phyloP scores from a whole-genome alignment of 106 monocot species.

The Vanilla planifolia region DNA sequence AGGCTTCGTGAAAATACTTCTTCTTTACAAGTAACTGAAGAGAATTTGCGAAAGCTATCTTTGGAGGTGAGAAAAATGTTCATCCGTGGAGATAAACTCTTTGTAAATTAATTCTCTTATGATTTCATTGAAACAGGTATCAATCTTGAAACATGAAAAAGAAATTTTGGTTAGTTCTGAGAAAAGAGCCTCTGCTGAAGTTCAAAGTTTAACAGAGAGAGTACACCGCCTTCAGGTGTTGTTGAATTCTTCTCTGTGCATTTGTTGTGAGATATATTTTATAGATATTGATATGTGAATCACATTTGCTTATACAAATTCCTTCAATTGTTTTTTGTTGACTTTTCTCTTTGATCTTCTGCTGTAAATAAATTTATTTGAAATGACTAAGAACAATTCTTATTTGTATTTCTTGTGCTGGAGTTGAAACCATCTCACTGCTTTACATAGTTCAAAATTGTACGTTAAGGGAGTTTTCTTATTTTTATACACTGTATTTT shows the following conservation, averaged over 20 bases:
- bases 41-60: constrained; percentile 62
- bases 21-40: constrained; percentile 54
- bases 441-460: too few relatives aligned
- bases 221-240: constrained; percentile 78
- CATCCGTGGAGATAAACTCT: neutral
- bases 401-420: too few relatives aligned
- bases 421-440: too few relatives aligned
- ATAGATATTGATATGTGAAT: neutral
- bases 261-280: neutral
- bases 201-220: constrained; percentile 62
- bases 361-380: too few relatives aligned
- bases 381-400: too few relatives aligned
- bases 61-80: constrained; percentile 51
- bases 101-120: neutral
- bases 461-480: too few relatives aligned
- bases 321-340: neutral
- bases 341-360: too few relatives aligned
- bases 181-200: constrained; percentile 74
- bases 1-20: constrained; percentile 62
- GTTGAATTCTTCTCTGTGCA: neutral
- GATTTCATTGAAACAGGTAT: constrained; percentile 35
- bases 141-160: constrained; percentile 80
- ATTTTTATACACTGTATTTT: too few relatives aligned
- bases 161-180: constrained; percentile 70
- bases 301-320: neutral